These are phyloP conservation scores for Diaporthe destruens DNA, from an alignment of 2,329 filamentous ascomycete genomes.

Conservation along the genomic window DNA sequence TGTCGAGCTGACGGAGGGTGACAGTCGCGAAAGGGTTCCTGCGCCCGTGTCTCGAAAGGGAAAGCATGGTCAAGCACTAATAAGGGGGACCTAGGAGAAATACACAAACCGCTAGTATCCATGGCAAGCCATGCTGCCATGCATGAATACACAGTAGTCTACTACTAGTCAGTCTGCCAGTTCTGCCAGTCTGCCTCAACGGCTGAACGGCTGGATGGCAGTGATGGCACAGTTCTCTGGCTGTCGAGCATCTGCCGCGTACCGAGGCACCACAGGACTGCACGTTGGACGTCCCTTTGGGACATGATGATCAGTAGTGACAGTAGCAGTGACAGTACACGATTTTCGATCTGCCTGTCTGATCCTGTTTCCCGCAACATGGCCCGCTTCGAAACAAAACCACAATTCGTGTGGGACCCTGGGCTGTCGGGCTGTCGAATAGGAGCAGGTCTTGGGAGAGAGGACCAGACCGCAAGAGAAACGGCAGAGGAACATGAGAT, in stretches of 20 bases:
- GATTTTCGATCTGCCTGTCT: not conserved
- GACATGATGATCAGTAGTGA: not conserved
- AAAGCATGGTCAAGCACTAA: slow-evolving; percentile 9
- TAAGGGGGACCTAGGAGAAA: slow-evolving; percentile 22
- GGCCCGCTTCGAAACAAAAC: slow-evolving; percentile 30
- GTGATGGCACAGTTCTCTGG: not conserved
- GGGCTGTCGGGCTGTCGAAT: slow-evolving; percentile 24
- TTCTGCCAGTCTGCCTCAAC: too few relatives aligned
- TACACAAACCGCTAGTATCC: slow-evolving; percentile 24
- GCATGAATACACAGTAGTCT: too few relatives aligned
- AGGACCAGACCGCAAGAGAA: slow-evolving; percentile 34
- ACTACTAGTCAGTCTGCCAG: too few relatives aligned
- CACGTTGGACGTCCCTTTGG: not conserved
- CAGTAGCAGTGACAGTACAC: too few relatives aligned
- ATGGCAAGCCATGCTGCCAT: not conserved
- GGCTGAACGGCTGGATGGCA: not conserved
- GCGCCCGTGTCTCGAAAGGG: slow-evolving; percentile 18
- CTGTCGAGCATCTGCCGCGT: not conserved
- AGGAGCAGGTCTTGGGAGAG: slow-evolving; percentile 10
- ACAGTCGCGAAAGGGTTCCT: slow-evolving; percentile 32
- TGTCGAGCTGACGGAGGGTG: slow-evolving; percentile 33
- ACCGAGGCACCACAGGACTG: too few relatives aligned
- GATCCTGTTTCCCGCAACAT: slow-evolving; percentile 6
- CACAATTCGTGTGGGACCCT: slow-evolving; percentile 19
- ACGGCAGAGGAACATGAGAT: slow-evolving; percentile 34